Conservation (phyloP, 2,329 filamentous ascomycete species). For the Hypoxylon sp. region DNA sequence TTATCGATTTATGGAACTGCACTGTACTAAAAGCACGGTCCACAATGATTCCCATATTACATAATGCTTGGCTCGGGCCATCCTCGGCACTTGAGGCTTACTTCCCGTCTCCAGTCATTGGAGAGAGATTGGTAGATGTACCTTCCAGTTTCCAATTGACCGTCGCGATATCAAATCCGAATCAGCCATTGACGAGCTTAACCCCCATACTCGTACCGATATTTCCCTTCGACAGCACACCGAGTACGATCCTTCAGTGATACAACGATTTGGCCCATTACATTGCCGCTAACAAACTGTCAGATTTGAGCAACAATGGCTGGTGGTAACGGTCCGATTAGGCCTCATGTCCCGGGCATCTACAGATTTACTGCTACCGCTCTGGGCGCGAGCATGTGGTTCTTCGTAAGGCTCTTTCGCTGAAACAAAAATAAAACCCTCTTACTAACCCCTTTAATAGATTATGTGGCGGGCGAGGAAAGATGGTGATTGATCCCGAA, state of each 20-base stretch:
- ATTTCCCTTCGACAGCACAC: slow-evolving; percentile 1
- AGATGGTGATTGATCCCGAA: slow-evolving; percentile 75
- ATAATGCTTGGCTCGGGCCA: slow-evolving; percentile 6
- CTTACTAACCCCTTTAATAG: slow-evolving; percentile 63
- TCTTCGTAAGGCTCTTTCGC: slow-evolving; percentile 79
- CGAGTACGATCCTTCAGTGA: slow-evolving; percentile 2
- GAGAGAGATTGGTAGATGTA: neutral
- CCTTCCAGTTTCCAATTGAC: slow-evolving; percentile 15
- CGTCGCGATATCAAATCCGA: slow-evolving; percentile 27
- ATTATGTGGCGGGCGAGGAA: slow-evolving; percentile 97
- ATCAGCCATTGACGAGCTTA: slow-evolving; percentile 23
- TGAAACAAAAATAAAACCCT: neutral
- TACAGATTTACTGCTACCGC: slow-evolving; percentile 91
- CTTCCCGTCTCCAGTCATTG: neutral
- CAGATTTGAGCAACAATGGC: slow-evolving; percentile 55
- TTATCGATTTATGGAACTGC: neutral
- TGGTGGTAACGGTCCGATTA: slow-evolving; percentile 51
- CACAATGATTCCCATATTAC: slow-evolving; percentile 1
- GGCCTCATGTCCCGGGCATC: slow-evolving; percentile 68
- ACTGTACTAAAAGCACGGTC: neutral
- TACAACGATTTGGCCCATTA: neutral
- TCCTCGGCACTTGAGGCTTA: neutral
- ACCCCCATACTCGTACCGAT: slow-evolving; percentile 8
- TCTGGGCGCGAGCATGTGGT: slow-evolving; percentile 98
- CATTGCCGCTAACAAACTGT: slow-evolving; percentile 10